Percentiles rank a stretch among this genome's conserved stretches.
Conservation (phyloP, 495 filamentous ascomycete species). For the Corynascus novoguineensis region DNA sequence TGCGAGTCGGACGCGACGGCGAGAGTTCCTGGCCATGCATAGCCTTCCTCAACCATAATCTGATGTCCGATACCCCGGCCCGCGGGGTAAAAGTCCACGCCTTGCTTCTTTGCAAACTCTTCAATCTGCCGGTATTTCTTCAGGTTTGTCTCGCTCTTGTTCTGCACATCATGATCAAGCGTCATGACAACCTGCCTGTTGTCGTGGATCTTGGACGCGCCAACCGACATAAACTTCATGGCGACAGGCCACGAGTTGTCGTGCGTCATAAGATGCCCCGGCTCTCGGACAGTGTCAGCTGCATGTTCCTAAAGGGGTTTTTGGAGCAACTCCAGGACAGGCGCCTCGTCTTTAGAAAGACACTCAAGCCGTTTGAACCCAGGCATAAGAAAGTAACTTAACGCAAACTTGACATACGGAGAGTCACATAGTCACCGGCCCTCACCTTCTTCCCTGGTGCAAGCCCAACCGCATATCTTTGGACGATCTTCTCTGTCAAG, state of each 20-base stretch:
- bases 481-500: conserved; percentile 89
- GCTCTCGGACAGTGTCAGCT: conserved; percentile 31
- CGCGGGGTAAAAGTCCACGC: conserved; percentile 78
- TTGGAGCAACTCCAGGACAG: too few relatives aligned
- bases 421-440: conserved; percentile 69
- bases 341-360: too few relatives aligned
- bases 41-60: conserved; percentile 39
- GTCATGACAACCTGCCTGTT: conserved; percentile 79
- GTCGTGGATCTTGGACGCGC: conserved; percentile 69
- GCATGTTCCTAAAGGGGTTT: conserved; percentile 53
- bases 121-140: conserved; percentile 84
- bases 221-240: conserved; percentile 81
- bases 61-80: conserved; percentile 54
- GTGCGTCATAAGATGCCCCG: conserved; percentile 80
- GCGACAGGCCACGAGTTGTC: conserved; percentile 90
- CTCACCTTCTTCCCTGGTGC: conserved; percentile 63
- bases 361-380: background rate
- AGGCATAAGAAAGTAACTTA: too few relatives aligned
- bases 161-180: conserved; percentile 91
- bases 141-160: conserved; percentile 74
- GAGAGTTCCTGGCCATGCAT: conserved; percentile 74
- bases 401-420: background rate
- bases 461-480: conserved; percentile 67
- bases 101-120: conserved; percentile 75
- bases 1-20: conserved; percentile 80